These are phyloP conservation scores for Podospora pseudoanserina DNA, from an alignment of 495 filamentous ascomycete genomes.

Conservation along the genomic window DNA sequence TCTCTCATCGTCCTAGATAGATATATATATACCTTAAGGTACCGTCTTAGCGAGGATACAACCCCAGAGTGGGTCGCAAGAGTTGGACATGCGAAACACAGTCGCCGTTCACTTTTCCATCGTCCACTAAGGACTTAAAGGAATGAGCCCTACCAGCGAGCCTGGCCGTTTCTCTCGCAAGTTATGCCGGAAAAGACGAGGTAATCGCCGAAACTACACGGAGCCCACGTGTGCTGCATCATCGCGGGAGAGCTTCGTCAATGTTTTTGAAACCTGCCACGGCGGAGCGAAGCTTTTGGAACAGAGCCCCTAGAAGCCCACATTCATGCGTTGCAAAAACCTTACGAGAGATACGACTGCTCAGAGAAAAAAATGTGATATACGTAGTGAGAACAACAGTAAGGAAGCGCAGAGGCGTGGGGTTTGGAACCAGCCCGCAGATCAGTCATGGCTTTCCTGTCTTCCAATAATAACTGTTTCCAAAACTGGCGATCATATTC, in stretches of 20 bases:
- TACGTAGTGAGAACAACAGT: not conserved
- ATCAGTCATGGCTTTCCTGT: not conserved
- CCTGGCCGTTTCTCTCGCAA: not conserved
- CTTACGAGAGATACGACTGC: too few species aligned
- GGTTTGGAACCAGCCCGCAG: not conserved
- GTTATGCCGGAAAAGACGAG: not conserved
- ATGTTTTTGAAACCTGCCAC: not conserved
- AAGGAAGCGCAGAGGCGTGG: not conserved
- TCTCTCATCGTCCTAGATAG: not conserved
- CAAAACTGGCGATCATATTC: constrained; percentile 2
- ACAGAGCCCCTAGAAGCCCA: not conserved
- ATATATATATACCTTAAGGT: too few species aligned
- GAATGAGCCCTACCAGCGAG: too few species aligned
- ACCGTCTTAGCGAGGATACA: not conserved
- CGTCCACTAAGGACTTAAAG: not conserved
- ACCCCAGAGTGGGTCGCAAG: not conserved
- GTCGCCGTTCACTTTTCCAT: not conserved
- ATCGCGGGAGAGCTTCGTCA: not conserved
- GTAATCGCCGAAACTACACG: not conserved
- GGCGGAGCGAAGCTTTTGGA: not conserved
- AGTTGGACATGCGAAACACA: not conserved
- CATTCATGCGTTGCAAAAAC: not conserved
- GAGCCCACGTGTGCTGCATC: not conserved
- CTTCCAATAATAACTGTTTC: constrained; percentile 3
- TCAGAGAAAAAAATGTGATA: not conserved